phyloP scores from a whole-genome alignment of 225 moss, liverwort and hornwort genomes.

The Bryum argenteum region DNA sequence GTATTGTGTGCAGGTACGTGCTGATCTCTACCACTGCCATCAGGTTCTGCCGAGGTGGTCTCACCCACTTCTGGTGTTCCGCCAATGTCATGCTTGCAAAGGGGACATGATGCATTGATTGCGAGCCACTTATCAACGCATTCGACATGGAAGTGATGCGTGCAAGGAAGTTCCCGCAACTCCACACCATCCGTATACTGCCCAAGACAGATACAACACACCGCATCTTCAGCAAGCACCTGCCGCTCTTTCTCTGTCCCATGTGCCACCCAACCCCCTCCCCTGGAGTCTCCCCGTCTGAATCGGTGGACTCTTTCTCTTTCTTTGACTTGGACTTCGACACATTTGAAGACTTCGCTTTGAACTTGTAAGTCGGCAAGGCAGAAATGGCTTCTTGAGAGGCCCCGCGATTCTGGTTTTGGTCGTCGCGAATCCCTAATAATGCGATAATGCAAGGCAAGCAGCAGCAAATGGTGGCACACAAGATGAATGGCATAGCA shows the following conservation, averaged over 20 bases:
- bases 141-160: slow-evolving; percentile 57
- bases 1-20: slow-evolving; percentile 24
- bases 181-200: slow-evolving; percentile 49
- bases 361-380: slow-evolving; percentile 57
- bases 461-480: slow-evolving; percentile 62
- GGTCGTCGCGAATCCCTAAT: slow-evolving; percentile 52
- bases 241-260: slow-evolving; percentile 51
- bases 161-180: slow-evolving; percentile 53
- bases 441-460: slow-evolving; percentile 61
- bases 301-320: slow-evolving; percentile 51
- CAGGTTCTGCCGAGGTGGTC: slow-evolving; percentile 19
- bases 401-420: slow-evolving; percentile 50
- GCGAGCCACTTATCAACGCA: slow-evolving; percentile 57
- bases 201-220: slow-evolving; percentile 59
- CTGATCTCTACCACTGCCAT: slow-evolving; percentile 21
- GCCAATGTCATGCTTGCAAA: slow-evolving; percentile 60
- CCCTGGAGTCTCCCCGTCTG: slow-evolving; percentile 43
- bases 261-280: slow-evolving; percentile 49
- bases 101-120: slow-evolving; percentile 57
- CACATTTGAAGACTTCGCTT: slow-evolving; percentile 43
- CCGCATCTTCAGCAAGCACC: slow-evolving; percentile 55
- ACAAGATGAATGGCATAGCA: slow-evolving; percentile 60
- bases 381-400: slow-evolving; percentile 51
- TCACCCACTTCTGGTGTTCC: slow-evolving; percentile 28
- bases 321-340: slow-evolving; percentile 30